A percentile compares a stretch with the other conserved stretches of the same genome.
These are phyloP conservation scores for Penicillium roqueforti DNA, from an alignment of 495 filamentous ascomycete species.

Conservation along the genomic window DNA sequence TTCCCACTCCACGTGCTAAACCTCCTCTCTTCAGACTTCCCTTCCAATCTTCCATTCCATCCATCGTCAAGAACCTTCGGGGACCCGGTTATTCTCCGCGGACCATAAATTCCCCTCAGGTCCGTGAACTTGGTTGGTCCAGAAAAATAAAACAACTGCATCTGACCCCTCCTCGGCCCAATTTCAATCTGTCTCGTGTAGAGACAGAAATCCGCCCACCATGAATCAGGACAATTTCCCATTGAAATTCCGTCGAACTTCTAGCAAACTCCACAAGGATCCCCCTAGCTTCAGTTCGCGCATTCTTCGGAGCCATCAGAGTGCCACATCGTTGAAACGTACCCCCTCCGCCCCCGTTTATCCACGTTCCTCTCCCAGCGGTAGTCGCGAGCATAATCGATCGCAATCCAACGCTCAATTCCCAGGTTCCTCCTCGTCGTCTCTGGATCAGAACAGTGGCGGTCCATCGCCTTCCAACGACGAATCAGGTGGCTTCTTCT, in stretches of 20 bases:
- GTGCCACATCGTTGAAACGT: constrained; percentile 53
- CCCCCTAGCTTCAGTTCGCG: constrained; percentile 42
- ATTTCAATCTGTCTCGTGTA: constrained; percentile 31
- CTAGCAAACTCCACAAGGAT: constrained; percentile 49
- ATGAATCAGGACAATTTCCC: constrained; percentile 46
- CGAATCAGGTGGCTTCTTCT: constrained; percentile 34
- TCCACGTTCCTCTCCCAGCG: constrained; percentile 38
- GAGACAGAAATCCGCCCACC: constrained; percentile 27
- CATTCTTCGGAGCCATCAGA: constrained; percentile 45
- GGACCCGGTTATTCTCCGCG: constrained; percentile 11
- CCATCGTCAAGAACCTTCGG: neutral
- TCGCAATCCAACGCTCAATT: constrained; percentile 48
- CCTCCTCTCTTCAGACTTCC: constrained; percentile 7
- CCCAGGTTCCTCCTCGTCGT: constrained; percentile 48
- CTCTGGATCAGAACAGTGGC: constrained; percentile 45
- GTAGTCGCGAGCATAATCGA: constrained; percentile 46
- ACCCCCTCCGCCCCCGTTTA: constrained; percentile 66
- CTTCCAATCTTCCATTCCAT: neutral
- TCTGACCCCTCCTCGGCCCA: constrained; percentile 29
- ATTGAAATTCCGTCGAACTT: constrained; percentile 46
- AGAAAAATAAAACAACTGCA: constrained; percentile 10
- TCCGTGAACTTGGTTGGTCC: constrained; percentile 11
- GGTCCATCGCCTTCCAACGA: constrained; percentile 47
- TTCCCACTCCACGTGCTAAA: constrained; percentile 25
- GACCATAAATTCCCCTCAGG: neutral